Percentiles rank a stretch among this genome's conserved stretches.
phyloP scores from a whole-genome alignment of 139 green algal genomes.

The Coelastrella sp. region DNA sequence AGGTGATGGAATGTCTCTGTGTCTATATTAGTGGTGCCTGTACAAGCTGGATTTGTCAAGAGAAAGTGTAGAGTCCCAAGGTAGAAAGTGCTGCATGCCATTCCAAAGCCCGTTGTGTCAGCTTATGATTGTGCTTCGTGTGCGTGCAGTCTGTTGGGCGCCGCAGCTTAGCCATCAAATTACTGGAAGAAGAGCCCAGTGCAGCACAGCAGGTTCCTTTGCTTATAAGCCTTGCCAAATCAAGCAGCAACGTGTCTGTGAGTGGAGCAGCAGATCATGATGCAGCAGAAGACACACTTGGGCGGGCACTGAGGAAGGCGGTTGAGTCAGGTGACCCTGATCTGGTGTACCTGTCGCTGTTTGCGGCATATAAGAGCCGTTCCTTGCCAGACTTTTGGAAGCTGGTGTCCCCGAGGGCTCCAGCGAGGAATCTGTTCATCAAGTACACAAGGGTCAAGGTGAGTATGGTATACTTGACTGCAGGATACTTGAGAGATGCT shows the following conservation, averaged over 20 bases:
- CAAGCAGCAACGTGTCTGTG: not conserved
- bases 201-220: constrained; percentile 62
- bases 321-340: constrained; percentile 86
- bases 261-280: not conserved
- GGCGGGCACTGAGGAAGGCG: constrained; percentile 75
- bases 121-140: not conserved
- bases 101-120: not conserved
- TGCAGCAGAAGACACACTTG: constrained; percentile 46
- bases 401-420: constrained; percentile 46
- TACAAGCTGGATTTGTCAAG: too few relatives aligned
- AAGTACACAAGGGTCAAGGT: constrained; percentile 77
- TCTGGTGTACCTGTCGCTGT: constrained; percentile 84
- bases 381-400: constrained; percentile 69
- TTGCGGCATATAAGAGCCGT: constrained; percentile 58
- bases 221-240: constrained; percentile 57
- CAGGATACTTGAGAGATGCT: too few relatives aligned
- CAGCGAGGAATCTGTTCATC: constrained; percentile 69
- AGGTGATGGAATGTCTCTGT: too few relatives aligned
- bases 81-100: too few relatives aligned
- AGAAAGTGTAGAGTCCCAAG: too few relatives aligned
- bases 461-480: not conserved
- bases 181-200: constrained; percentile 78
- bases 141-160: constrained; percentile 50
- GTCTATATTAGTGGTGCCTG: too few relatives aligned
- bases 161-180: constrained; percentile 66